Percentiles rank a stretch among this genome's conserved stretches.
Evolutionary conservation across 2,329 filamentous ascomycete genomes (phyloP).

Genomic region (Cordyceps javanica): DNA sequence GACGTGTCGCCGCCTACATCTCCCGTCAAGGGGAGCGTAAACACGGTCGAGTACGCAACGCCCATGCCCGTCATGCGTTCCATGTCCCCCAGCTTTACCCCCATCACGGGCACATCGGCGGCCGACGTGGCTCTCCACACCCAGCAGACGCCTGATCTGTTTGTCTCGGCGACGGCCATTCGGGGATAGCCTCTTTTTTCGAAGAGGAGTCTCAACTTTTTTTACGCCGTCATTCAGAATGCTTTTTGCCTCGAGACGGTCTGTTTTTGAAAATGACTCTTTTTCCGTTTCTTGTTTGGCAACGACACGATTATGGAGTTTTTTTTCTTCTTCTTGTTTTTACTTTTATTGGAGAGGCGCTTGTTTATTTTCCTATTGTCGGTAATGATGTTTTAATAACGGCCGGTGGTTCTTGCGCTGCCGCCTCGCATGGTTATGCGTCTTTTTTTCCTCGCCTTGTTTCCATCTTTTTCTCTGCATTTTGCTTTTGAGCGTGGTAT

Average conservation of each 20-base stretch:
- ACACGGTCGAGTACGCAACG: slow-evolving; percentile 26
- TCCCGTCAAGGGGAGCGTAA: slow-evolving; percentile 33
- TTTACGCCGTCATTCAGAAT: background rate
- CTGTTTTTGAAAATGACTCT: background rate
- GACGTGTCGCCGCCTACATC: background rate
- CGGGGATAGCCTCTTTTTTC: slow-evolving; percentile 24
- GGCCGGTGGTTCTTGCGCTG: background rate
- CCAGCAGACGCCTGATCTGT: slow-evolving; percentile 33
- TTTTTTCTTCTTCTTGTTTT: no score
- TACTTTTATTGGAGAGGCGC: no score
- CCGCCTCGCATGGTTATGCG: background rate
- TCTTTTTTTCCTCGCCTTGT: background rate
- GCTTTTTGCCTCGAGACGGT: background rate
- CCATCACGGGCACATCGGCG: slow-evolving; percentile 41
- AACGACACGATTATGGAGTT: slow-evolving; percentile 1
- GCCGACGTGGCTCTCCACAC: slow-evolving; percentile 33
- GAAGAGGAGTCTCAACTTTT: background rate
- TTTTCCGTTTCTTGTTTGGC: background rate
- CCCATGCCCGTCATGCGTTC: slow-evolving; percentile 28
- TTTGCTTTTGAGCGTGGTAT: slow-evolving; percentile 6
- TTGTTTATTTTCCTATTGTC: background rate
- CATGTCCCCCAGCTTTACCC: slow-evolving; percentile 39
- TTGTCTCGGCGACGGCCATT: slow-evolving; percentile 45
- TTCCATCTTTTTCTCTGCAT: no score
- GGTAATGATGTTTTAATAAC: slow-evolving; percentile 4